phyloP scores from a whole-genome alignment of 2,329 filamentous ascomycete species.

The Sarocladiaceae sp. region DNA sequence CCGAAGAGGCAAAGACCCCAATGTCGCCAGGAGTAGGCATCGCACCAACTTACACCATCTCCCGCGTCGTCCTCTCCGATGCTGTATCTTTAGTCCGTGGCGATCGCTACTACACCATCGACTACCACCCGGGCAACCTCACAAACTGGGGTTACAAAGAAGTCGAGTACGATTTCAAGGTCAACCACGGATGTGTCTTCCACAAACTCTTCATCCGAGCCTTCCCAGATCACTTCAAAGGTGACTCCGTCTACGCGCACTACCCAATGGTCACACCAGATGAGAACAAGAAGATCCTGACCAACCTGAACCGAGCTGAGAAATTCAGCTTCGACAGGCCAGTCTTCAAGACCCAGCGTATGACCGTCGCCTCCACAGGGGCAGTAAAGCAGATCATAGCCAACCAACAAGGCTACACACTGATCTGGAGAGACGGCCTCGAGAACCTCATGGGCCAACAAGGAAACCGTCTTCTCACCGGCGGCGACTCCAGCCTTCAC shows the following conservation, averaged over 20 bases:
- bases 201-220: constrained; percentile 79
- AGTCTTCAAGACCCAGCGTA: constrained; percentile 38
- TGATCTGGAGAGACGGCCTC: constrained; percentile 61
- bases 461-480: constrained; percentile 53
- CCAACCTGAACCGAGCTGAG: constrained; percentile 59
- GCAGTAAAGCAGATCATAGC: constrained; percentile 59
- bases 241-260: constrained; percentile 77
- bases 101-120: constrained; percentile 74
- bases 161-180: constrained; percentile 64
- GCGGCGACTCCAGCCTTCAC: constrained; percentile 45
- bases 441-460: constrained; percentile 55
- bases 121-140: constrained; percentile 68
- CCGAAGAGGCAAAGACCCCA: constrained; percentile 70
- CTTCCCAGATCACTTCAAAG: constrained; percentile 75
- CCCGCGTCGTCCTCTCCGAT: constrained; percentile 71
- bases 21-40: constrained; percentile 74
- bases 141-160: constrained; percentile 84
- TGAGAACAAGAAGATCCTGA: constrained; percentile 69
- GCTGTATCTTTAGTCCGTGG: constrained; percentile 75
- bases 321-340: constrained; percentile 69
- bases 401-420: constrained; percentile 57
- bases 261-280: constrained; percentile 68
- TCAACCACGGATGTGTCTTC: constrained; percentile 80
- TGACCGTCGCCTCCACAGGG: constrained; percentile 57
- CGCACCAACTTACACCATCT: constrained; percentile 71